These are phyloP conservation scores for Scheffersomyces parashehatae DNA, from an alignment of 1,139 yeast genomes.

Conservation along the genomic window DNA sequence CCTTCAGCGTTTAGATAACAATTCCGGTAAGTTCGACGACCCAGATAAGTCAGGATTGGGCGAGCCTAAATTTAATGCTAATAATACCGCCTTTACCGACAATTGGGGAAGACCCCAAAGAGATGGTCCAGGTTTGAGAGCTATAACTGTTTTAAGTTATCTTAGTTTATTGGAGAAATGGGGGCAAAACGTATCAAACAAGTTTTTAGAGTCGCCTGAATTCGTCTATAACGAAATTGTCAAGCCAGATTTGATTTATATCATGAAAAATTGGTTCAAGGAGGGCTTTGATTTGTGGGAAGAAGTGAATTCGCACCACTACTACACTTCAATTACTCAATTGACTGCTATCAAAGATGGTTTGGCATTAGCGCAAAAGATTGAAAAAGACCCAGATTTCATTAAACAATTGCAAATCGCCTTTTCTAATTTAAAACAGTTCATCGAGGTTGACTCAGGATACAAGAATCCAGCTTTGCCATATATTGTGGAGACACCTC, in stretches of 20 bases:
- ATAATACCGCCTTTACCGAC: conserved; percentile 60
- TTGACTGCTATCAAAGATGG: conserved; percentile 69
- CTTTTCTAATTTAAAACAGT: conserved; percentile 33
- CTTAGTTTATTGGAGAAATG: conserved; percentile 41
- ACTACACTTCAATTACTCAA: conserved; percentile 77
- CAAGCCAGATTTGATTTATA: conserved; percentile 71
- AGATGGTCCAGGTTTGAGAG: conserved; percentile 90
- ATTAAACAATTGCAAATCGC: conserved; percentile 6
- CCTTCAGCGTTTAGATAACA: conserved; percentile 67
- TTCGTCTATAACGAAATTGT: conserved; percentile 54
- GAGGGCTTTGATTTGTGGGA: conserved; percentile 92
- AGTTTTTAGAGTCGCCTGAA: conserved; percentile 22
- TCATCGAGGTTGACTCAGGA: conserved; percentile 44
- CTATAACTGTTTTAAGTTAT: conserved; percentile 62
- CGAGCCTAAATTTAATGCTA: conserved; percentile 80
- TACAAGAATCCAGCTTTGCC: conserved; percentile 45
- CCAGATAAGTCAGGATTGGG: conserved; percentile 60
- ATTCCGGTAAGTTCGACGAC: conserved; percentile 62
- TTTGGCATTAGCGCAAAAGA: conserved; percentile 38
- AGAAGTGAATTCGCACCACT: conserved; percentile 72
- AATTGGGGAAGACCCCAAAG: conserved; percentile 96
- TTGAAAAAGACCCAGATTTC: conserved; percentile 35
- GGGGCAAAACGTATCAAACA: conserved; percentile 23
- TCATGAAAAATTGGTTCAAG: conserved; percentile 61
- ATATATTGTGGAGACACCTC: conserved; percentile 72